These are phyloP conservation scores for Curvularia hawaiiensis DNA, from an alignment of 2,329 filamentous ascomycete genomes.

Conservation along the genomic window DNA sequence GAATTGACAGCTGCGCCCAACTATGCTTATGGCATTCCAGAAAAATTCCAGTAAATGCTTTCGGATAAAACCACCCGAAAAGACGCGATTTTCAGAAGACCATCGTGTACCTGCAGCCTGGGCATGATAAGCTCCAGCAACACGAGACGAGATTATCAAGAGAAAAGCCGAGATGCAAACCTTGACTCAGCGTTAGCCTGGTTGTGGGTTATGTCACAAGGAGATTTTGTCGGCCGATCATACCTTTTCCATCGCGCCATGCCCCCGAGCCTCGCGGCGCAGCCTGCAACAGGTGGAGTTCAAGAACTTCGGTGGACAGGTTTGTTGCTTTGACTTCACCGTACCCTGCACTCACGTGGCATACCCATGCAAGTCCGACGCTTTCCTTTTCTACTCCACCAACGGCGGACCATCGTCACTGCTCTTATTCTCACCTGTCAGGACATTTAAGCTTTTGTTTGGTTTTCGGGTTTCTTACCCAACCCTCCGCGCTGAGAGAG, in stretches of 20 bases:
- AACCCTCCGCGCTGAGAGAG: not conserved
- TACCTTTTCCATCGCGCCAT: not conserved
- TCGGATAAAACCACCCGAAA: not conserved
- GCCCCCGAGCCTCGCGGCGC: not conserved
- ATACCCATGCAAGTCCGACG: not conserved
- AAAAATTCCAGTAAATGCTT: not conserved
- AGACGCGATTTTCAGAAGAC: not conserved
- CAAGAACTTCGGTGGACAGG: not conserved
- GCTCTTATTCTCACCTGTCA: not conserved
- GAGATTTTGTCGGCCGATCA: not conserved
- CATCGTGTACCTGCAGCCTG: not conserved
- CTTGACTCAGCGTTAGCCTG: not conserved
- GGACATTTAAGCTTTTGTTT: not conserved
- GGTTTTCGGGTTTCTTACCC: not conserved
- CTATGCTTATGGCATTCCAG: not conserved
- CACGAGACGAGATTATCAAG: not conserved
- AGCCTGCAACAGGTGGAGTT: not conserved
- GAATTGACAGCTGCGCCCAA: not conserved
- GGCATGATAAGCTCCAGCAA: not conserved
- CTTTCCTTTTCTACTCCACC: not conserved
- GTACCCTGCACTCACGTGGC: not conserved
- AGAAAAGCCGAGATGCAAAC: not conserved
- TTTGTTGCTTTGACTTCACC: not conserved
- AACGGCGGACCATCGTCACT: not conserved
- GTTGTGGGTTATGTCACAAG: not conserved